These are phyloP conservation scores for Cercis canadensis DNA, from an alignment of 306 rosid genomes.

Conservation along the genomic window DNA sequence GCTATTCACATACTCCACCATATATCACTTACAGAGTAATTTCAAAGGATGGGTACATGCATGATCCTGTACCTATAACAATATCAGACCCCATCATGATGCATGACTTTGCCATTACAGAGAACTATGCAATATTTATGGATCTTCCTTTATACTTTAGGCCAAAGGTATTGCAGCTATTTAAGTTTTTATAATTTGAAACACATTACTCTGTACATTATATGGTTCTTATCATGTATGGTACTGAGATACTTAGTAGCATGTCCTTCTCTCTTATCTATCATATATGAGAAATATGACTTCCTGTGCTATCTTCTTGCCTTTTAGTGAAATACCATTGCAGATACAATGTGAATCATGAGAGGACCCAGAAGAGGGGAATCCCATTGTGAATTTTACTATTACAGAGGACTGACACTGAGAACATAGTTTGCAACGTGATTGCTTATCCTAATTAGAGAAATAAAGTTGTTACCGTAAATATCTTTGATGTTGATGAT, in stretches of 20 bases:
- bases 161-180: slow-evolving; percentile 72
- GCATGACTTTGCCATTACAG: slow-evolving; percentile 97
- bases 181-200: slow-evolving; percentile 17
- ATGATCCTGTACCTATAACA: slow-evolving; percentile 93
- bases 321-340: background rate
- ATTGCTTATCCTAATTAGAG: background rate
- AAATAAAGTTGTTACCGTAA: background rate
- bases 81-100: slow-evolving; percentile 86
- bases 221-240: slow-evolving; percentile 10
- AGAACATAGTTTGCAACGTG: background rate
- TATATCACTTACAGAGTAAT: slow-evolving; percentile 91
- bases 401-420: background rate
- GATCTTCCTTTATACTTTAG: slow-evolving; percentile 87
- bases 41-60: slow-evolving; percentile 88
- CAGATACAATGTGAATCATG: background rate
- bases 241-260: background rate
- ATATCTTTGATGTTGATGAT: no score
- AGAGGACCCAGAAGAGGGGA: background rate
- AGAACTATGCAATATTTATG: slow-evolving; percentile 85
- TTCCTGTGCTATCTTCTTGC: background rate
- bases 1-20: slow-evolving; percentile 84
- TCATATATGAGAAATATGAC: background rate
- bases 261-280: no score
- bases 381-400: background rate
- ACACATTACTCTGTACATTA: slow-evolving; percentile 1